Evolutionary conservation across 75 land plant species (phyloP).

Genomic region (Azolla pinnata): DNA sequence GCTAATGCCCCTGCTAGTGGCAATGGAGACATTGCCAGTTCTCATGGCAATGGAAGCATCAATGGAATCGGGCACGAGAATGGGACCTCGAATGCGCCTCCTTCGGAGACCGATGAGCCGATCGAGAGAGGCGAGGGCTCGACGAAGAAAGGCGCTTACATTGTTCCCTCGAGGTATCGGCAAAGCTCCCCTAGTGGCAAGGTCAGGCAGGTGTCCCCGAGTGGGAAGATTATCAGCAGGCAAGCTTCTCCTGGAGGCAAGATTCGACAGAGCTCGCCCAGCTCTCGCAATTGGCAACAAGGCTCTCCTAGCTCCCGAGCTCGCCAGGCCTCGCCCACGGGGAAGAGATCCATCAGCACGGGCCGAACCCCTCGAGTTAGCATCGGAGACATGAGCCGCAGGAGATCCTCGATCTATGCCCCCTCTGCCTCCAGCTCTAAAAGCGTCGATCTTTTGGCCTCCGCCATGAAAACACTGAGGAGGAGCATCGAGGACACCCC

Average conservation of each 20-base stretch:
- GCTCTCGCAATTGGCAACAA: neutral
- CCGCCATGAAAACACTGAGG: neutral
- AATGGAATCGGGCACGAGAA: too few species aligned
- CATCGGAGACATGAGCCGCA: neutral
- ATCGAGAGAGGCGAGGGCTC: too few species aligned
- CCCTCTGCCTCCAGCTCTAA: neutral
- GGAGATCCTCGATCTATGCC: constrained; percentile 2
- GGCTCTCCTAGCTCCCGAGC: constrained; percentile 1
- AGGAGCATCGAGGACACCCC: neutral
- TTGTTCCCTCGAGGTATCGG: constrained; percentile 72
- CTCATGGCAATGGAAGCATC: too few species aligned
- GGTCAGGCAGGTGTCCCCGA: constrained; percentile 28
- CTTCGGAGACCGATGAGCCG: too few species aligned
- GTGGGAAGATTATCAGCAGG: constrained; percentile 26
- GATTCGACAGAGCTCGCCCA: constrained; percentile 1
- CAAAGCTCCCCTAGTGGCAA: constrained; percentile 59
- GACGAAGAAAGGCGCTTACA: constrained; percentile 44
- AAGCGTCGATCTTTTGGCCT: neutral
- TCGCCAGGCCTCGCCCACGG: constrained; percentile 1
- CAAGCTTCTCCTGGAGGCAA: constrained; percentile 12
- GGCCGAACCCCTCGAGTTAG: constrained; percentile 1
- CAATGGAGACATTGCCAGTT: too few species aligned
- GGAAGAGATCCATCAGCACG: constrained; percentile 1
- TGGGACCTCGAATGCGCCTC: too few species aligned
- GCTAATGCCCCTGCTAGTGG: too few species aligned